These are phyloP conservation scores for Nemania abortiva DNA, from an alignment of 2,329 filamentous ascomycete genomes.

Conservation along the genomic window DNA sequence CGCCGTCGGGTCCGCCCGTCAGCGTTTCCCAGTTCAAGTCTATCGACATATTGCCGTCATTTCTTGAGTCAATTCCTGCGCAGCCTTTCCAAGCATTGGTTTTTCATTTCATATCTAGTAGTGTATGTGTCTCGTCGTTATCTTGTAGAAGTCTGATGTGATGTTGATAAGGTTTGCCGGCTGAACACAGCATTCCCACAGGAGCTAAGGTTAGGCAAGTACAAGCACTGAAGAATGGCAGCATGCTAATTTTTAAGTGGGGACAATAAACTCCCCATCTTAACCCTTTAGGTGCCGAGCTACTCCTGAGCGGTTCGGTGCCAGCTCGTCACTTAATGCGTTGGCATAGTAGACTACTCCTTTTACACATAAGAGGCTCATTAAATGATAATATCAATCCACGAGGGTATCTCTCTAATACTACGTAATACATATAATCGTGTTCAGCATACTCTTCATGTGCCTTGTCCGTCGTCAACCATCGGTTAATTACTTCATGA, in stretches of 20 bases:
- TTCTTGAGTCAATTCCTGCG: not conserved
- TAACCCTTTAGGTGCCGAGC: too few species aligned
- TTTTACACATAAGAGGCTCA: not conserved
- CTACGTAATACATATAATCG: slow-evolving; percentile 20
- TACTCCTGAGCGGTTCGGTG: too few species aligned
- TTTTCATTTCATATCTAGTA: not conserved
- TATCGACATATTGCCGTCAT: slow-evolving; percentile 79
- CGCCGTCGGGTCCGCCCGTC: slow-evolving; percentile 88
- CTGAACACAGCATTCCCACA: not conserved
- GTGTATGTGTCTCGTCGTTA: not conserved
- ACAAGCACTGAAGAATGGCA: not conserved
- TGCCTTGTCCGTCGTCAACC: not conserved
- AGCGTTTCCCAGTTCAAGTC: slow-evolving; percentile 96
- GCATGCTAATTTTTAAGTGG: slow-evolving; percentile 13
- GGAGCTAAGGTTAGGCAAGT: too few species aligned
- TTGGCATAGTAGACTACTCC: not conserved
- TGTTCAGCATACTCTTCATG: slow-evolving; percentile 15
- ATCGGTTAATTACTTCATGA: not conserved
- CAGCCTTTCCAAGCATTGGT: not conserved
- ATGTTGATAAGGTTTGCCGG: not conserved
- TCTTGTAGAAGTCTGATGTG: not conserved
- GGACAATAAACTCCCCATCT: not conserved
- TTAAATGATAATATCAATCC: slow-evolving; percentile 6
- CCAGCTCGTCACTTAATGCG: too few species aligned
- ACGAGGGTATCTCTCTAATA: slow-evolving; percentile 36